Base-by-base conservation (phyloP, 2,329 filamentous ascomycete species). In the Phoma sp. region DNA sequence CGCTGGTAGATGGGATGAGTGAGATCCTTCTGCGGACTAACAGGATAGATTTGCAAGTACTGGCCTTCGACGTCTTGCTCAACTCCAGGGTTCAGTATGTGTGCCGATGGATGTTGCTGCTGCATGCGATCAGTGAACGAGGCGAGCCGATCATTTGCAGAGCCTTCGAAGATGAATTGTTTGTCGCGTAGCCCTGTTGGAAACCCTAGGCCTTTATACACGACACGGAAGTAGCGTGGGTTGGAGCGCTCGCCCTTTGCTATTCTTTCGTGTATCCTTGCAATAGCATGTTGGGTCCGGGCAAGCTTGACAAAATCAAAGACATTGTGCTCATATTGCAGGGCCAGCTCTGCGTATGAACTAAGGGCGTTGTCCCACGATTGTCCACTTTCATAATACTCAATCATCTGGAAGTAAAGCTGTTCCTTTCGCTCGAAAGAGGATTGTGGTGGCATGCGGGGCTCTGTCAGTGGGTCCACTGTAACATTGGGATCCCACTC, bases 291-390 rank as follows among this genome's bases (percentile, higher is more conserved):
- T 74, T 97, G 89, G 0, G 93, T 90, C 58, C 93, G 85, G 0
- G 95, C 93, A 22, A 99, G 83, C 77, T 99, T 97, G 31, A 88
- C 83, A 67, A 96, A 97, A 76, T 99, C 95, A 74, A 93, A 96
- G 0, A 90, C 79, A 57, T 92, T 96, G 63, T 84, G 86, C 77
- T 96, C 92, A 72, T 98, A 99, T 75, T 98, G 92, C n/a, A 81
- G 77, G 43, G 93, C 90, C 46, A 99, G 86, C 76, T 99, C 94
- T 71, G 90, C 90, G 76, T 99, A 98, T 3, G 91, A 91, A 6
- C 87, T 84, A 37, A 99, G 79, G 1, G 93, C 94, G 73, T 91
- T 91, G 67, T 90, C 89, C 94, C 94, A 98, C 0, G 92, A 92
- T 71, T 92, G 89, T n/a, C 92, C 93, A 57, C 96, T 92, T 71